Evolutionary conservation across 352 stramenopile species (phyloP).

Genomic region (Pilasporangium apinafurcum): DNA sequence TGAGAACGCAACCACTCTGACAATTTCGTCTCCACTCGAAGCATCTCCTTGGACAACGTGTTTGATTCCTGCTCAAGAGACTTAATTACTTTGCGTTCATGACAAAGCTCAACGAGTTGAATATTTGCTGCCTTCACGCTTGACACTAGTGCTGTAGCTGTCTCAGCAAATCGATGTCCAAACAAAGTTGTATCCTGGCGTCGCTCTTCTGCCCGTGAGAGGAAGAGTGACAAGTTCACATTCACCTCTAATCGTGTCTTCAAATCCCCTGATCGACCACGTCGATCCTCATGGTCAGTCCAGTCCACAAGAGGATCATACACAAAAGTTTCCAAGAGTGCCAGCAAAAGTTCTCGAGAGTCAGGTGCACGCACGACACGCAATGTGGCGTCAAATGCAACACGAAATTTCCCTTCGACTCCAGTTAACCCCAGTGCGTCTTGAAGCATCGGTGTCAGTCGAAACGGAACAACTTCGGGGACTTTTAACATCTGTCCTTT

Average conservation of each 20-base stretch:
- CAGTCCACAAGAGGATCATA: slow-evolving; percentile 84
- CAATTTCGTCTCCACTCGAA: slow-evolving; percentile 1
- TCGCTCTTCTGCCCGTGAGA: slow-evolving; percentile 73
- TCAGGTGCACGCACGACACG: slow-evolving; percentile 56
- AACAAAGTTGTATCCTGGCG: slow-evolving; percentile 53
- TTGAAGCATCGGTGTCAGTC: slow-evolving; percentile 79
- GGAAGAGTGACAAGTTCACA: slow-evolving; percentile 82
- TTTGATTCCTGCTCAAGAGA: slow-evolving; percentile 22
- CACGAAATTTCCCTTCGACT: slow-evolving; percentile 65
- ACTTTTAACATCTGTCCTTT: slow-evolving; percentile 83
- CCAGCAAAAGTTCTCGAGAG: slow-evolving; percentile 62
- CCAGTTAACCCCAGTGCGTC: slow-evolving; percentile 70
- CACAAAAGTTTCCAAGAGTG: slow-evolving; percentile 80
- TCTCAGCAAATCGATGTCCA: slow-evolving; percentile 23
- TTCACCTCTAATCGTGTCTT: slow-evolving; percentile 78
- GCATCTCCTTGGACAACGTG: slow-evolving; percentile 7
- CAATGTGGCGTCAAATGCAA: slow-evolving; percentile 67
- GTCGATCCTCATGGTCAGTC: slow-evolving; percentile 35
- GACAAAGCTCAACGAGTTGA: slow-evolving; percentile 11
- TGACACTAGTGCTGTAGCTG: slow-evolving; percentile 10
- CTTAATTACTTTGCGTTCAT: slow-evolving; percentile 9
- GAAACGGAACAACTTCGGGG: slow-evolving; percentile 89
- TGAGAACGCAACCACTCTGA: slow-evolving; percentile 1
- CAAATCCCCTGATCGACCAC: slow-evolving; percentile 25
- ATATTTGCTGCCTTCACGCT: slow-evolving; percentile 9